Evolutionary conservation across 1,139 yeast species (phyloP).

Genomic region (Zygoascus sp.): DNA sequence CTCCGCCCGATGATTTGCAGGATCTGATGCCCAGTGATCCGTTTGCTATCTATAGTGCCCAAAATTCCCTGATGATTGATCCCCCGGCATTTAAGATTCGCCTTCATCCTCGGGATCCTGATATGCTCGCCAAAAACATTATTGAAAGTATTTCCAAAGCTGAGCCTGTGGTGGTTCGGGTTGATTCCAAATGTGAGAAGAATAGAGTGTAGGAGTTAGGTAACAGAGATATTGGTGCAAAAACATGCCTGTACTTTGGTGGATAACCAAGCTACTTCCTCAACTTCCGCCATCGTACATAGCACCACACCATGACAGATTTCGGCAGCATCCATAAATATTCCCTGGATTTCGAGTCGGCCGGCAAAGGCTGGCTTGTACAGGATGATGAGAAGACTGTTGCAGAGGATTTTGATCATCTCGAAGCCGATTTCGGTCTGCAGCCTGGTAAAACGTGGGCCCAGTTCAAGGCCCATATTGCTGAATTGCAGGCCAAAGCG

Average conservation of each 20-base stretch:
- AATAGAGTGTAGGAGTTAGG: neutral
- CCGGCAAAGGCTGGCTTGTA: slow-evolving; percentile 43
- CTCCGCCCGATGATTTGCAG: slow-evolving; percentile 38
- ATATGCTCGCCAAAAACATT: slow-evolving; percentile 7
- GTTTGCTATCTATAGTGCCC: slow-evolving; percentile 21
- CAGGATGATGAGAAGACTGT: slow-evolving; percentile 45
- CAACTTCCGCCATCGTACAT: too few relatives aligned
- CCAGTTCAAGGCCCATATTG: slow-evolving; percentile 36
- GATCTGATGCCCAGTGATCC: slow-evolving; percentile 26
- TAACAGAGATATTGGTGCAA: neutral
- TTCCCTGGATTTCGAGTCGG: slow-evolving; percentile 14
- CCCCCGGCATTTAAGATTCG: slow-evolving; percentile 29
- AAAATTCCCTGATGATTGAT: slow-evolving; percentile 25
- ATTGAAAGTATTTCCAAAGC: neutral
- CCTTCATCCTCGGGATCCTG: slow-evolving; percentile 20
- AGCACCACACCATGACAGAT: slow-evolving; percentile 9
- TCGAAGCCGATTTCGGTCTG: slow-evolving; percentile 18
- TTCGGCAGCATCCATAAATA: slow-evolving; percentile 9
- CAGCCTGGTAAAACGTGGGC: slow-evolving; percentile 41
- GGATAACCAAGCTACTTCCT: too few relatives aligned
- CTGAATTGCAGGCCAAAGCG: slow-evolving; percentile 38
- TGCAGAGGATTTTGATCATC: slow-evolving; percentile 44
- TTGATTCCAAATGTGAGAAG: neutral
- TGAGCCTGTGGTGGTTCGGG: neutral
- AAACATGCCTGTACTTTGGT: too few relatives aligned